Evolutionary conservation across 1,139 yeast species (phyloP), one percentile per base, ranked within the genome.

Genomic region (Saccharomycopsis phalli): DNA sequence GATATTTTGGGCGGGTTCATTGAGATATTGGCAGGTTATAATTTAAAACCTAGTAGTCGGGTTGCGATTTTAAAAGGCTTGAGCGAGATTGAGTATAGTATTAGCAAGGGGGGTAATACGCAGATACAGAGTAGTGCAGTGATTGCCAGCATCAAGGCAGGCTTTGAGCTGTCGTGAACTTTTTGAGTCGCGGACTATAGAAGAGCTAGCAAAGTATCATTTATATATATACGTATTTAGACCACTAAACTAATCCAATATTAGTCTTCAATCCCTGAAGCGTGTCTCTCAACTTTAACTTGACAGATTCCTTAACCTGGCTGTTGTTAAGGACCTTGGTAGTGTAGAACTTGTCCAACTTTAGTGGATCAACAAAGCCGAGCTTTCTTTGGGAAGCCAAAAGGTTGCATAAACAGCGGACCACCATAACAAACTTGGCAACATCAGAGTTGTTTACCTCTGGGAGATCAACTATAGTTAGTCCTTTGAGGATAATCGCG

Each of bases 61-160:
- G 71, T 77, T 14, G 68, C 66, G 16, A 65, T 87, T 11, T 63
- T 84, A 40, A 69, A 71, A 48, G 87, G 87, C 2, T 63, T 91
- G 41, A 74, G 88, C 25, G 96, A 91, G 47, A 73, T 91, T 19
- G 98, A 91, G 60, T 88, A 87, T 58, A 80, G 95, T 1, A 78
- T 93, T 30, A 78, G 94, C 25, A 78, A 74, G 55, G 99, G 98
- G 8, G 97, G 98, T 1, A 83, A 78, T 54, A 96, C 88, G 49
- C 81, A 78, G 57, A 74, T 93, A 31, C 97, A 91, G 55, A 73
- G 87, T 36, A 81, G 93, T 54, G 97, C 96, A 2, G 76, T 84
- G 42, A 81, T 93, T 45, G 96, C 95, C 0, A 86, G 81, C 8
- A 76, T 91, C 32, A 88, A 88, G 58, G 66, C 64, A 21, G 78